Conservation (phyloP, 1,139 yeast species). For the Hyphopichia buzzinii region DNA sequence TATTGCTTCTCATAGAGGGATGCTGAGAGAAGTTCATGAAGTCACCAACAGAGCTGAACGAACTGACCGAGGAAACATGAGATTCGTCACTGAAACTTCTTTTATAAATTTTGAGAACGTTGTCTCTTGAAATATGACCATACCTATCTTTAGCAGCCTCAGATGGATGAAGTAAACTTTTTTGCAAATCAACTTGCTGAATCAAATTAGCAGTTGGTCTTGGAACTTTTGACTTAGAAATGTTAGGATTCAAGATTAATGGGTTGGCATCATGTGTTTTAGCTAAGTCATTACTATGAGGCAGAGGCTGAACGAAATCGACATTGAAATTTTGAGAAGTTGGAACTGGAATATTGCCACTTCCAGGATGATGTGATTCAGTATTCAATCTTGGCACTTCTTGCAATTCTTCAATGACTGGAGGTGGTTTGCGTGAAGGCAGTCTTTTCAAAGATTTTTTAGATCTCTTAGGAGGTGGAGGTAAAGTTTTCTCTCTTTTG, state of each 20-base stretch:
- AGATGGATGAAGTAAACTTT: background rate
- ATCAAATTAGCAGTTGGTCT: conserved; percentile 4
- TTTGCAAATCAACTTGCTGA: background rate
- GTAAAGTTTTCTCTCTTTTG: conserved; percentile 9
- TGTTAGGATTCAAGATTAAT: conserved; percentile 1
- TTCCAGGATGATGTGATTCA: conserved; percentile 1
- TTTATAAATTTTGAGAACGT: conserved; percentile 20
- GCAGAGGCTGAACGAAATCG: conserved; percentile 2
- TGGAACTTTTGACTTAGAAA: background rate
- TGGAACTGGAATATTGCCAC: background rate
- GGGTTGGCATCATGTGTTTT: conserved; percentile 2
- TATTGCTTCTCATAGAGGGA: conserved; percentile 3
- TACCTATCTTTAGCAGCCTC: background rate
- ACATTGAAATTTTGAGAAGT: background rate
- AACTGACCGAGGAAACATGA: conserved; percentile 36
- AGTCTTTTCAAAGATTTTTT: background rate
- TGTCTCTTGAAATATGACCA: conserved; percentile 1
- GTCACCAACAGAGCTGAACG: conserved; percentile 38
- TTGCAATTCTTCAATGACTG: background rate
- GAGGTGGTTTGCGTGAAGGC: background rate
- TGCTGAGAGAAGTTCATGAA: conserved; percentile 17
- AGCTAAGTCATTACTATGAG: conserved; percentile 1
- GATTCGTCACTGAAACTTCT: conserved; percentile 41
- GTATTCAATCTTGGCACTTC: conserved; percentile 2
- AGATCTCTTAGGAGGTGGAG: conserved; percentile 8